Evolutionary conservation across 257 asterid species (phyloP).

Genomic region (Solanum chilense): DNA sequence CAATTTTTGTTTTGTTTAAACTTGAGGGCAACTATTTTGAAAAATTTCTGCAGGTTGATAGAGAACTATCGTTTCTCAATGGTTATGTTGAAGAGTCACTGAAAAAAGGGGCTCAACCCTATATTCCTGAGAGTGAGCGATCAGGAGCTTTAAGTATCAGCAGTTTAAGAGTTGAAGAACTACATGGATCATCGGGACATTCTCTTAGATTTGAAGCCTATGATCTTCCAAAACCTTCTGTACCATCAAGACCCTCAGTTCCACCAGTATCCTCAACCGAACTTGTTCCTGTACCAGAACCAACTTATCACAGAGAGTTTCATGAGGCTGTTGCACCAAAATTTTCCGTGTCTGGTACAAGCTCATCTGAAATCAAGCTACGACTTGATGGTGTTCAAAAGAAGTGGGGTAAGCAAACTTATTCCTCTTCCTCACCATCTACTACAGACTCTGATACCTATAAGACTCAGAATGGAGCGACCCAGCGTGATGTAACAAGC

Average conservation of each 20-base stretch:
- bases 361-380: conserved; percentile 59
- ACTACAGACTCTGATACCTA: conserved; percentile 28
- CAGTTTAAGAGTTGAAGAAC: conserved; percentile 56
- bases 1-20: neutral
- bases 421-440: conserved; percentile 38
- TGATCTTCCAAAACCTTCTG: conserved; percentile 69
- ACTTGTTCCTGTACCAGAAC: conserved; percentile 68
- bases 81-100: conserved; percentile 63
- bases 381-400: conserved; percentile 88
- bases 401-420: conserved; percentile 87
- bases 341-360: conserved; percentile 32
- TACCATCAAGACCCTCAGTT: conserved; percentile 33
- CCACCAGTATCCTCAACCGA: conserved; percentile 41
- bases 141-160: conserved; percentile 38
- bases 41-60: conserved; percentile 57
- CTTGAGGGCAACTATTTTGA: neutral
- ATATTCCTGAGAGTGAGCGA: conserved; percentile 69
- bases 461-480: conserved; percentile 42
- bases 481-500: conserved; percentile 27
- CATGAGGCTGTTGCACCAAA: conserved; percentile 29
- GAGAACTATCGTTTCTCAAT: conserved; percentile 59
- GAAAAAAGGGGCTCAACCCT: conserved; percentile 84
- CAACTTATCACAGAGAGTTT: conserved; percentile 37
- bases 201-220: conserved; percentile 90
- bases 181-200: conserved; percentile 50